phyloP scores from a whole-genome alignment of 805 yeast species.

The Kazachstania martiniae region DNA sequence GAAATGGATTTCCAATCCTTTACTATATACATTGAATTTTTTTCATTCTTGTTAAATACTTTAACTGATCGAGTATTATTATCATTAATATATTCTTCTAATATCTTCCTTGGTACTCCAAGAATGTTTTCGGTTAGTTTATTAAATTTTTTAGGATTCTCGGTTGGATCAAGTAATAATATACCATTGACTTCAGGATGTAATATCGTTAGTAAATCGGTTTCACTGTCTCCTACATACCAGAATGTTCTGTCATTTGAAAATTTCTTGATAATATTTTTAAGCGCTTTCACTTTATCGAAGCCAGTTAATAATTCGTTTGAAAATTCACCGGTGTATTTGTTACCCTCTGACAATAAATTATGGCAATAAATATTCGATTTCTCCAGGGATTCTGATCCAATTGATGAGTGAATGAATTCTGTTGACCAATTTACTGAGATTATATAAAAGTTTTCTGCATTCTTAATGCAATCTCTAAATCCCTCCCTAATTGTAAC shows the following conservation, averaged over 20 bases:
- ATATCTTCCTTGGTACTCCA: conserved; percentile 6
- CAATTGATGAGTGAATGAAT: conserved; percentile 15
- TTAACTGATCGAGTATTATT: conserved; percentile 1
- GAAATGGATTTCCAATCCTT: no score
- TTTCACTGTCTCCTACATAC: conserved; percentile 28
- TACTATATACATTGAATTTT: conserved; percentile 3
- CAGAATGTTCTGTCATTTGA: conserved; percentile 7
- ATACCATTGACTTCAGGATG: conserved; percentile 22
- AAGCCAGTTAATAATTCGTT: conserved; percentile 18
- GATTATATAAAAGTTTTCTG: conserved; percentile 11
- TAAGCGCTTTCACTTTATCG: conserved; percentile 16
- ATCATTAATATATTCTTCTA: not conserved
- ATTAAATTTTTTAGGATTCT: conserved; percentile 11
- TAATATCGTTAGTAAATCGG: conserved; percentile 20
- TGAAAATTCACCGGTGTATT: conserved; percentile 18
- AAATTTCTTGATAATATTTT: conserved; percentile 3
- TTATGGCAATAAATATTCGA: conserved; percentile 18
- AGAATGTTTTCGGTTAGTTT: conserved; percentile 10
- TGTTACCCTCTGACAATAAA: conserved; percentile 6
- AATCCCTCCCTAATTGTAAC: conserved; percentile 12
- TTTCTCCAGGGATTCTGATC: conserved; percentile 1
- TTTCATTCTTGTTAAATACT: conserved; percentile 8
- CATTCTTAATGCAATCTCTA: conserved; percentile 4
- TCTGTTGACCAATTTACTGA: conserved; percentile 26
- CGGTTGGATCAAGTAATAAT: conserved; percentile 14